phyloP scores from a whole-genome alignment of 2,329 filamentous ascomycete genomes.

The Cryphonectria carpinicola region DNA sequence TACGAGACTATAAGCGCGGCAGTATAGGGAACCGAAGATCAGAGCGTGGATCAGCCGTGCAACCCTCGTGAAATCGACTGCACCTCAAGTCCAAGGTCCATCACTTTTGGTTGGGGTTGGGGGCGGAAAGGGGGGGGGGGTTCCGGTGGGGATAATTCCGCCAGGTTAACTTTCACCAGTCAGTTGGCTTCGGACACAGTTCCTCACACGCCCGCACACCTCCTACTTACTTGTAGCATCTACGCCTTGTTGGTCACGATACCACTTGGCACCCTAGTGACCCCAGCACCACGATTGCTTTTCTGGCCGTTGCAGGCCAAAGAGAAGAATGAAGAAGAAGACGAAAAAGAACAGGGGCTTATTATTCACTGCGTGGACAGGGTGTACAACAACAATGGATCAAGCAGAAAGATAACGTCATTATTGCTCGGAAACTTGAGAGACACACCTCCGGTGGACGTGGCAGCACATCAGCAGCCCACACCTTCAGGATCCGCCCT shows the following conservation, averaged over 20 bases:
- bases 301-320: background rate
- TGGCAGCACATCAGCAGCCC: conserved; percentile 32
- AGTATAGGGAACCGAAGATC: conserved; percentile 17
- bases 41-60: conserved; percentile 15
- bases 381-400: background rate
- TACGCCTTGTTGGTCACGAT: background rate
- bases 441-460: conserved; percentile 20
- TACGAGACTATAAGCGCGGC: conserved; percentile 5
- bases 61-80: background rate
- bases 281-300: background rate
- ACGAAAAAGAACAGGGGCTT: background rate
- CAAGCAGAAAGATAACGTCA: background rate
- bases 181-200: background rate
- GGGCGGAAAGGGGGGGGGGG: background rate
- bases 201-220: background rate
- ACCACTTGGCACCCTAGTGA: background rate
- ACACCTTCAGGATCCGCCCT: conserved; percentile 9
- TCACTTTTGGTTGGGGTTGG: background rate
- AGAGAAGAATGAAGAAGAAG: background rate
- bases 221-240: background rate
- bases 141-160: background rate
- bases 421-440: conserved; percentile 1
- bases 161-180: background rate
- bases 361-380: background rate
- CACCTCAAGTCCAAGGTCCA: background rate